Evolutionary conservation across 345 rosid genomes (phyloP).

Genomic region (Syzygium jambos): DNA sequence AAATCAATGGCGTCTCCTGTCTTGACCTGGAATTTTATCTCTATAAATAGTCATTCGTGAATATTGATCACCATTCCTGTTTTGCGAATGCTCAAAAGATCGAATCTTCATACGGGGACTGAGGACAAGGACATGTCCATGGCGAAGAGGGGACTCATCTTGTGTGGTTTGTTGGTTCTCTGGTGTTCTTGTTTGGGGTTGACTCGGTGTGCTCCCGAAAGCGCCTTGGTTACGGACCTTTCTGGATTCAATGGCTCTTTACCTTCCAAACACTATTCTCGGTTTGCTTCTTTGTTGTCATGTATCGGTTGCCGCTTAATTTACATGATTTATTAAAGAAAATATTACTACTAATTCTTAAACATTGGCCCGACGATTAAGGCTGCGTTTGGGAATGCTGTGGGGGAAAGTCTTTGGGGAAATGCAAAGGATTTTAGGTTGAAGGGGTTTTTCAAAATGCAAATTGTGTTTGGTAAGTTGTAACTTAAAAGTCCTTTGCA

Average conservation of each 20-base stretch:
- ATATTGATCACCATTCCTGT: neutral
- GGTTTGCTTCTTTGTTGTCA: conserved; percentile 22
- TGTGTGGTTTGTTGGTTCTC: neutral
- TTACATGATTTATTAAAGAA: neutral
- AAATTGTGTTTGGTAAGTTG: too few relatives aligned
- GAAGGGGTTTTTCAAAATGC: too few relatives aligned
- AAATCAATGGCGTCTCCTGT: neutral
- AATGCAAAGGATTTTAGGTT: too few relatives aligned
- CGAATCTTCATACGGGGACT: neutral
- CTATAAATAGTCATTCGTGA: neutral
- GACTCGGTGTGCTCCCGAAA: conserved; percentile 40
- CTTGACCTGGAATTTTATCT: neutral
- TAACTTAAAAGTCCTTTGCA: too few relatives aligned
- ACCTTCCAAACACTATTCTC: conserved; percentile 83
- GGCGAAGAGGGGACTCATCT: neutral
- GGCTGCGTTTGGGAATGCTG: too few relatives aligned
- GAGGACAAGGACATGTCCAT: neutral
- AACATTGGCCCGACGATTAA: too few relatives aligned
- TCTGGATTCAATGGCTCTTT: conserved; percentile 59
- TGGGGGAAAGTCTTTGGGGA: too few relatives aligned
- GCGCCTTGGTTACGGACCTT: conserved; percentile 44
- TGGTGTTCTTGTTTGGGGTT: neutral
- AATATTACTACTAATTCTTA: too few relatives aligned
- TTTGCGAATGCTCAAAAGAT: neutral
- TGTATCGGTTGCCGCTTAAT: neutral